phyloP scores from a whole-genome alignment of 2,329 filamentous ascomycete species.

The Pleomassaria siparia region DNA sequence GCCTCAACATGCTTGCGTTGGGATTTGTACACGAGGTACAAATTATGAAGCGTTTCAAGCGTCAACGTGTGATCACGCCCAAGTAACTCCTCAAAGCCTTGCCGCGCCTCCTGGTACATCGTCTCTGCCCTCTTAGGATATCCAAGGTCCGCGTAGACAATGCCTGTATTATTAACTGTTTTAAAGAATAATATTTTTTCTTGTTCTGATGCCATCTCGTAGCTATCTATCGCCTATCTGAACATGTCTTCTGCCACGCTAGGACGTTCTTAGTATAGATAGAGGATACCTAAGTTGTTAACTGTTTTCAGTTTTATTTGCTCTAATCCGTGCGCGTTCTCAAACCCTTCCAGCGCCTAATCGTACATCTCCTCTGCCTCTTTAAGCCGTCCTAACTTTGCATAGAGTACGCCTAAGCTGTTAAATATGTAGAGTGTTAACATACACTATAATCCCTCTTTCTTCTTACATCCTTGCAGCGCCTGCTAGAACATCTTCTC shows the following conservation, averaged over 20 bases:
- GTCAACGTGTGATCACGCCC: slow-evolving; percentile 16
- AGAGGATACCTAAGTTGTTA: slow-evolving; percentile 15
- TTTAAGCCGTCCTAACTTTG: not conserved
- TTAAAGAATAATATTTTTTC: not conserved
- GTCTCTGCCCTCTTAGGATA: too few species aligned
- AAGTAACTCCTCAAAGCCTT: slow-evolving; percentile 12
- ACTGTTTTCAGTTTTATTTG: slow-evolving; percentile 12
- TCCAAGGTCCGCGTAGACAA: too few species aligned
- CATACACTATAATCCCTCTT: not conserved
- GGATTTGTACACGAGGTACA: slow-evolving; percentile 9
- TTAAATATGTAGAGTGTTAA: not conserved
- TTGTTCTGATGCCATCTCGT: not conserved
- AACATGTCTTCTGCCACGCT: slow-evolving; percentile 8
- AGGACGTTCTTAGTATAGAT: slow-evolving; percentile 1
- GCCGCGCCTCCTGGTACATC: too few species aligned
- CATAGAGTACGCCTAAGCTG: not conserved
- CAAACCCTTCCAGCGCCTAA: not conserved
- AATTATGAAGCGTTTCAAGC: slow-evolving; percentile 13
- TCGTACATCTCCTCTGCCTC: not conserved
- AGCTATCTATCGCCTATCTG: slow-evolving; percentile 1
- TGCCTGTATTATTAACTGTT: too few species aligned
- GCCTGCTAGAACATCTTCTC: slow-evolving; percentile 20
- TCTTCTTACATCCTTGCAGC: slow-evolving; percentile 11
- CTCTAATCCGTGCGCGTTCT: not conserved
- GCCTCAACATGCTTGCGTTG: not conserved